Percentiles rank a stretch among this genome's conserved stretches.
Evolutionary conservation across 768 basidiomycete species (phyloP).

Genomic region (Lentinus brumalis): DNA sequence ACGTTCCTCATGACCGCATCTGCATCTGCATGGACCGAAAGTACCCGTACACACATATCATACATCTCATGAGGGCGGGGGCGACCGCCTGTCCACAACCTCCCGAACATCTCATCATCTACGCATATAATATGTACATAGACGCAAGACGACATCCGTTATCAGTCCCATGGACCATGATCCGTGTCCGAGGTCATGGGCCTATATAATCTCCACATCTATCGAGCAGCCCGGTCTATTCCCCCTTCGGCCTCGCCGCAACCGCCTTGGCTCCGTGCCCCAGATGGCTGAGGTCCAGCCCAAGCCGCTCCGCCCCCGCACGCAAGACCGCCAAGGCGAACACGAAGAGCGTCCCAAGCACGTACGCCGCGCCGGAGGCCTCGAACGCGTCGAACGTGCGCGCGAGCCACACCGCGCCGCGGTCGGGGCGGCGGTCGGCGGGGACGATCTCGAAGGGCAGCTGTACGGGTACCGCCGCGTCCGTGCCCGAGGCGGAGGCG

Average conservation of each 20-base stretch:
- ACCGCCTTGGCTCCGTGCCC: neutral
- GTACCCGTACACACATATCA: too few species aligned
- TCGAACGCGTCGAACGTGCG: conserved; percentile 44
- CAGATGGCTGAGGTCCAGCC: conserved; percentile 13
- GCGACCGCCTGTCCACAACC: too few species aligned
- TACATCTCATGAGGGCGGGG: too few species aligned
- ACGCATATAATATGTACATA: neutral
- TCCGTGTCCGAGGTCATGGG: neutral
- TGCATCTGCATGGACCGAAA: neutral
- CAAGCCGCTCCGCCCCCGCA: neutral
- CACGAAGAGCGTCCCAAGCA: conserved; percentile 33
- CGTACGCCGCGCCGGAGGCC: conserved; percentile 32
- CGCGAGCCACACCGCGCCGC: conserved; percentile 28
- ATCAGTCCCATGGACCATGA: neutral
- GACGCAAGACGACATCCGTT: neutral
- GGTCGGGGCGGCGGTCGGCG: conserved; percentile 35
- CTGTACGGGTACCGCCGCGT: conserved; percentile 24
- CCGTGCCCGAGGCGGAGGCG: neutral
- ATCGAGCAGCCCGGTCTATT: neutral
- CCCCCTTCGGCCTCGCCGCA: neutral
- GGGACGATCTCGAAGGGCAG: conserved; percentile 47
- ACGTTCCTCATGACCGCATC: neutral
- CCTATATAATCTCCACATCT: neutral
- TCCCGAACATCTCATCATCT: too few species aligned
- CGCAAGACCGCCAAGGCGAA: conserved; percentile 13